These are phyloP conservation scores for Coriolopsis trogii DNA, from an alignment of 1,284 basidiomycete species.

Conservation along the genomic window DNA sequence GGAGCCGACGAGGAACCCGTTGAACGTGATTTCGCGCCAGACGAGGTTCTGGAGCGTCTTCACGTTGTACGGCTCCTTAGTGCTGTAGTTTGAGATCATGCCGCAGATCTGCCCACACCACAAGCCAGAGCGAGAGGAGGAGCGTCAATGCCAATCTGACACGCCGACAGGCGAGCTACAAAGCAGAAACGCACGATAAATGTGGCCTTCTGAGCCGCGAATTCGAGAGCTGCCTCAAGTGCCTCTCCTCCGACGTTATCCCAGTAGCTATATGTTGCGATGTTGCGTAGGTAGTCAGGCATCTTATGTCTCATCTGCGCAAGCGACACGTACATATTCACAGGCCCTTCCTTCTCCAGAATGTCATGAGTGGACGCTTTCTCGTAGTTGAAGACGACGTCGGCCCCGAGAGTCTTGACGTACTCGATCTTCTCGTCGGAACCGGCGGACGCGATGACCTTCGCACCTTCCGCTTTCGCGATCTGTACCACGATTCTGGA, in stretches of 20 bases:
- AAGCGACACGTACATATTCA: constrained; percentile 44
- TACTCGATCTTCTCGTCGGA: constrained; percentile 68
- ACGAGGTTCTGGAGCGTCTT: constrained; percentile 44
- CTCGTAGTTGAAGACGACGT: constrained; percentile 79
- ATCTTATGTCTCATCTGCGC: too few species aligned
- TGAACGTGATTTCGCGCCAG: constrained; percentile 52
- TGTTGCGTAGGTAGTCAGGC: too few species aligned
- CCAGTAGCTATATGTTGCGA: too few species aligned
- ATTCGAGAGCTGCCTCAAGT: constrained; percentile 55
- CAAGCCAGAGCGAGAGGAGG: background rate
- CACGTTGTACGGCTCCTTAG: constrained; percentile 26
- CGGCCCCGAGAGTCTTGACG: constrained; percentile 63
- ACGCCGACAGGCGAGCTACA: too few species aligned
- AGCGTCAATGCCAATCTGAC: too few species aligned
- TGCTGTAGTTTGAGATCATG: constrained; percentile 38
- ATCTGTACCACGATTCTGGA: constrained; percentile 54
- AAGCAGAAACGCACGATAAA: constrained; percentile 50
- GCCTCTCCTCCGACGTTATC: constrained; percentile 68
- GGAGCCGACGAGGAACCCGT: constrained; percentile 61
- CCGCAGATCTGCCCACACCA: constrained; percentile 24
- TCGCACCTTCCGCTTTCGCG: constrained; percentile 62
- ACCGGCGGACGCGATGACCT: constrained; percentile 76
- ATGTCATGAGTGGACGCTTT: constrained; percentile 48
- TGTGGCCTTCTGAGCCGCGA: constrained; percentile 50
- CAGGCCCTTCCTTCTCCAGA: constrained; percentile 57